A percentile compares a stretch with the other conserved stretches of the same genome.
These are phyloP conservation scores for Aspergillus intermedius DNA, from an alignment of 2,329 filamentous ascomycete genomes.

Conservation along the genomic window DNA sequence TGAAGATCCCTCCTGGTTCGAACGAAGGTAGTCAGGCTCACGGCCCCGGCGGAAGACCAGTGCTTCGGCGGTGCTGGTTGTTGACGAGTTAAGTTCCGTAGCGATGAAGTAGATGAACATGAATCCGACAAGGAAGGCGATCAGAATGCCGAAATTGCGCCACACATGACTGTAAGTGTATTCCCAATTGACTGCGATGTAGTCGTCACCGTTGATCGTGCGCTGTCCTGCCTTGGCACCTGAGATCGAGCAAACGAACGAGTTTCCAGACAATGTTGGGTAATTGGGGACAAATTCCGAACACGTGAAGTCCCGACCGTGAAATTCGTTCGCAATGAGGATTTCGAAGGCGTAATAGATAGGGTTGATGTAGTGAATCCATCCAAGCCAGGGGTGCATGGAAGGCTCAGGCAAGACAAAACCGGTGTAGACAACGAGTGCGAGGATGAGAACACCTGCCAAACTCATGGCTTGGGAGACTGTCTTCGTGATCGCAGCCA, in stretches of 20 bases:
- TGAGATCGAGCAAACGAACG: constrained; percentile 52
- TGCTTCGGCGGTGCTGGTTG: constrained; percentile 70
- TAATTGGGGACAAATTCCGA: constrained; percentile 43
- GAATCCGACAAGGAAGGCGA: constrained; percentile 58
- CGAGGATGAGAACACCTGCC: constrained; percentile 43
- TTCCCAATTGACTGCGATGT: constrained; percentile 47
- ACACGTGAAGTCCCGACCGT: constrained; percentile 54
- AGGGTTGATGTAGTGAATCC: constrained; percentile 75
- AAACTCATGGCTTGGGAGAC: constrained; percentile 51
- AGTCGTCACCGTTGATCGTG: constrained; percentile 54
- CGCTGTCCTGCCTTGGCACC: constrained; percentile 50
- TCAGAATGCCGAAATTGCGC: constrained; percentile 63
- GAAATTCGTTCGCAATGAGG: constrained; percentile 77
- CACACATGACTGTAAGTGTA: constrained; percentile 58
- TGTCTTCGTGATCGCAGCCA: constrained; percentile 67
- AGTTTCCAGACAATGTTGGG: constrained; percentile 21
- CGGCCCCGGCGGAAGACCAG: constrained; percentile 62
- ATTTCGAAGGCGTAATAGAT: constrained; percentile 75
- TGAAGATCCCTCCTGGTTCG: not conserved
- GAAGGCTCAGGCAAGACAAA: constrained; percentile 42
- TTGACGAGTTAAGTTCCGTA: constrained; percentile 45
- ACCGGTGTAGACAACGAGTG: constrained; percentile 44
- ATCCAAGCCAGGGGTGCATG: constrained; percentile 73
- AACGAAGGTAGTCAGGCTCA: constrained; percentile 3
- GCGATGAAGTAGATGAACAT: constrained; percentile 53